phyloP scores from a whole-genome alignment of 2,329 filamentous ascomycete species.

The Eutypa lata region DNA sequence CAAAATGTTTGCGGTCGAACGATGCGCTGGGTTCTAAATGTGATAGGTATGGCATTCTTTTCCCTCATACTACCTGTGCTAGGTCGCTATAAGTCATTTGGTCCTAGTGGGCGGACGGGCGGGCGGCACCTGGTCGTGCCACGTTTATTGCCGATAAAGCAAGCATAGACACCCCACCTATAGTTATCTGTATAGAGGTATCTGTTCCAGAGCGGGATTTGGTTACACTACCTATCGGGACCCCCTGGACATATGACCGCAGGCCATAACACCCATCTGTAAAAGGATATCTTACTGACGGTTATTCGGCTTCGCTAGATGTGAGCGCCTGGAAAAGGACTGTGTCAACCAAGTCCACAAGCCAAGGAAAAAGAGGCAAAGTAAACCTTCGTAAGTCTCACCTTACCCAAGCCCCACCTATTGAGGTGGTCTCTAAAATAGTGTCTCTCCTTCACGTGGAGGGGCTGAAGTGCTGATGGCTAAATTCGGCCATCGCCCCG shows the following conservation, averaged over 20 bases:
- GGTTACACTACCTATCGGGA: background rate
- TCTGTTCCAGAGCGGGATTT: background rate
- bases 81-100: background rate
- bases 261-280: background rate
- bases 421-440: too few relatives aligned
- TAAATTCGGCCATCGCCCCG: too few relatives aligned
- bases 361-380: slow-evolving; percentile 49
- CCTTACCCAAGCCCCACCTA: background rate
- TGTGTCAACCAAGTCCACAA: slow-evolving; percentile 46
- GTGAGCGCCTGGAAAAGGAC: slow-evolving; percentile 45
- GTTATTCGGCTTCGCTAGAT: slow-evolving; percentile 29
- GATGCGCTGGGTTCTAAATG: slow-evolving; percentile 37
- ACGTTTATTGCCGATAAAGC: too few relatives aligned
- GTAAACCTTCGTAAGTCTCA: slow-evolving; percentile 46
- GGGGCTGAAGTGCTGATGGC: background rate
- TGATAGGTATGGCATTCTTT: slow-evolving; percentile 31
- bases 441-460: too few relatives aligned
- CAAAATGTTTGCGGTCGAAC: slow-evolving; percentile 46
- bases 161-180: too few relatives aligned
- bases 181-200: too few relatives aligned
- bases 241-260: too few relatives aligned
- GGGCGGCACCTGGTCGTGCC: background rate
- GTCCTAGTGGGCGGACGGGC: background rate
- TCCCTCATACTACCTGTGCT: background rate
- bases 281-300: slow-evolving; percentile 5